Percentiles rank a stretch among this genome's conserved stretches.
Evolutionary conservation across 176 grass and related monocot species (phyloP).

Genomic region (Carex kokanica): DNA sequence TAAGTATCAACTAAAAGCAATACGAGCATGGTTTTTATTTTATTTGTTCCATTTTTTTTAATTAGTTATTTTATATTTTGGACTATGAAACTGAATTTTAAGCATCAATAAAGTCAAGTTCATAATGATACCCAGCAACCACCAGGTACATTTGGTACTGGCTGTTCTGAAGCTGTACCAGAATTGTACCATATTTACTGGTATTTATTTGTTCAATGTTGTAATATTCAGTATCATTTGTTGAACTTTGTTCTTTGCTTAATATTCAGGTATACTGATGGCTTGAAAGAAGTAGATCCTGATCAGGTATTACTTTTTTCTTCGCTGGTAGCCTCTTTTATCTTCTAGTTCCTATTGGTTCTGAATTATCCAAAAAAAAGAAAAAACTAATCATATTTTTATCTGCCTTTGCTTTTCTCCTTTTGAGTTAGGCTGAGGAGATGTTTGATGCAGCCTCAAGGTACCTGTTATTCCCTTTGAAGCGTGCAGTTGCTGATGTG

Average conservation of each 20-base stretch:
- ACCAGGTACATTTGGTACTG: background rate
- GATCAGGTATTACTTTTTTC: slow-evolving; percentile 42
- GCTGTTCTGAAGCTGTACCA: background rate
- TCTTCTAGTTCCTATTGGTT: slow-evolving; percentile 7
- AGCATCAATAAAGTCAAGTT: background rate
- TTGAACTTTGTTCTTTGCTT: background rate
- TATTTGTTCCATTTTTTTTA: slow-evolving; percentile 22
- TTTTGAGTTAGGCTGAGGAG: slow-evolving; percentile 69
- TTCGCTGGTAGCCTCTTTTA: background rate
- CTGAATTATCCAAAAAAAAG: background rate
- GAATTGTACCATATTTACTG: background rate
- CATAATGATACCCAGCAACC: background rate
- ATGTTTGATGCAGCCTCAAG: slow-evolving; percentile 96
- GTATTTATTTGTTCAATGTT: background rate
- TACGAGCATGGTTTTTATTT: background rate
- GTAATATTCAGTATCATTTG: background rate
- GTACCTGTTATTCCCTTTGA: slow-evolving; percentile 85
- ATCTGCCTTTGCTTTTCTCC: background rate
- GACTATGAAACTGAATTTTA: background rate
- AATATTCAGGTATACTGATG: slow-evolving; percentile 78
- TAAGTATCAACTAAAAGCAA: background rate
- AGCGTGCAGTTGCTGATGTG: slow-evolving; percentile 67
- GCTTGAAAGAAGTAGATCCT: slow-evolving; percentile 62
- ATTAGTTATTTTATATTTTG: background rate
- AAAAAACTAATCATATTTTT: background rate